These are phyloP conservation scores for Aspergillus sp. DNA, from an alignment of 2,329 filamentous ascomycete genomes.

Conservation along the genomic window DNA sequence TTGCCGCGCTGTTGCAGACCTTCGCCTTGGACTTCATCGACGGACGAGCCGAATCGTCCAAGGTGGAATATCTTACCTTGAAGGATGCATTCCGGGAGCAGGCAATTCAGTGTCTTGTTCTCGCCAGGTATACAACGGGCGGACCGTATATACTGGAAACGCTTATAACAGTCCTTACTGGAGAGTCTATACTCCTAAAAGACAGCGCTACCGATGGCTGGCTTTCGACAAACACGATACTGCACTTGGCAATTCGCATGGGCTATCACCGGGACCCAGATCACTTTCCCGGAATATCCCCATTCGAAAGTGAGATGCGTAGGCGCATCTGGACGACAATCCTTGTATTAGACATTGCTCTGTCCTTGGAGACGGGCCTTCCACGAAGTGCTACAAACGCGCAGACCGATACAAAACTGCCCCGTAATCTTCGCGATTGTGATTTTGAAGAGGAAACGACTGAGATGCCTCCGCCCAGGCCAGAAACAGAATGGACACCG, in stretches of 20 bases:
- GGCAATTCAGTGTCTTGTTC: neutral
- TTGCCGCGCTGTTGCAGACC: constrained; percentile 2
- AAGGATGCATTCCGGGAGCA: constrained; percentile 4
- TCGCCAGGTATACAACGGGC: neutral
- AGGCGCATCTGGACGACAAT: neutral
- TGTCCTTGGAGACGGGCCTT: constrained; percentile 2
- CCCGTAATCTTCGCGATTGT: neutral
- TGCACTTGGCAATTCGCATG: neutral
- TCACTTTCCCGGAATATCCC: neutral
- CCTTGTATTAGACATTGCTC: neutral
- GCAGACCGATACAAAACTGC: neutral
- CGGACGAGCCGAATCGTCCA: neutral
- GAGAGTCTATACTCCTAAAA: neutral
- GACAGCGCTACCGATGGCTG: neutral
- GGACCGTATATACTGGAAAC: neutral
- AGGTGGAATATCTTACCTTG: constrained; percentile 1
- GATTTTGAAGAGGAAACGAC: neutral
- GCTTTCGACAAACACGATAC: neutral
- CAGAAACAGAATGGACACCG: constrained; percentile 6
- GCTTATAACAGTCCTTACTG: neutral
- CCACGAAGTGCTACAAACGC: neutral
- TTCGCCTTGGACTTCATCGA: neutral
- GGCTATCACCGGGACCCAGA: neutral
- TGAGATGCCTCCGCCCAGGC: neutral
- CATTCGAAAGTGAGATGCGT: constrained; percentile 1